Evolutionary conservation across 306 rosid species (phyloP).

Genomic region (Glycine latifolia): DNA sequence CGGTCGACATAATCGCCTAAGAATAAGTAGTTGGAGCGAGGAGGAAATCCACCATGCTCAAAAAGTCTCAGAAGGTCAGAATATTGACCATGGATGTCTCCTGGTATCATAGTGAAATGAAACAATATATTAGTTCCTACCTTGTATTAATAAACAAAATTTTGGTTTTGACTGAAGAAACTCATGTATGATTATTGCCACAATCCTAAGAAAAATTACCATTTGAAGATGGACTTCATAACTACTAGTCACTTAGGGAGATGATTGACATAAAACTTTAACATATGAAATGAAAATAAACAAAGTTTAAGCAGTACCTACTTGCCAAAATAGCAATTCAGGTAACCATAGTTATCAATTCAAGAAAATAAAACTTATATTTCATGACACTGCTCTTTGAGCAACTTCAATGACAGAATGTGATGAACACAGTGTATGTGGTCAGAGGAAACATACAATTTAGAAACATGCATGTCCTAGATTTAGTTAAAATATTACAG

Average conservation of each 20-base stretch:
- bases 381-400: not conserved
- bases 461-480: too few relatives aligned
- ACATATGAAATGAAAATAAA: not conserved
- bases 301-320: not conserved
- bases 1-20: slow-evolving; percentile 57
- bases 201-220: not conserved
- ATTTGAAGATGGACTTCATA: not conserved
- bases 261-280: not conserved
- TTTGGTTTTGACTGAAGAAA: not conserved
- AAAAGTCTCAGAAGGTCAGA: slow-evolving; percentile 50
- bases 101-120: slow-evolving; percentile 33
- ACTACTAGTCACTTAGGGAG: not conserved
- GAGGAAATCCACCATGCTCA: slow-evolving; percentile 57
- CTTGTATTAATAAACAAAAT: not conserved
- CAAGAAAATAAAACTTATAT: not conserved
- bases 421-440: too few relatives aligned
- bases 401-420: not conserved
- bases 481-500: too few relatives aligned
- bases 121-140: slow-evolving; percentile 31
- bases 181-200: not conserved
- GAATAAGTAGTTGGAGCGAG: slow-evolving; percentile 53
- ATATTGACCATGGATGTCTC: slow-evolving; percentile 56
- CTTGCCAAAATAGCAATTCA: not conserved
- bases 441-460: too few relatives aligned
- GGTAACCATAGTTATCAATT: not conserved